Evolutionary conservation across 768 basidiomycete species (phyloP), one percentile per base, ranked within the genome.

Genomic region (Rhizopogon salebrosus): DNA sequence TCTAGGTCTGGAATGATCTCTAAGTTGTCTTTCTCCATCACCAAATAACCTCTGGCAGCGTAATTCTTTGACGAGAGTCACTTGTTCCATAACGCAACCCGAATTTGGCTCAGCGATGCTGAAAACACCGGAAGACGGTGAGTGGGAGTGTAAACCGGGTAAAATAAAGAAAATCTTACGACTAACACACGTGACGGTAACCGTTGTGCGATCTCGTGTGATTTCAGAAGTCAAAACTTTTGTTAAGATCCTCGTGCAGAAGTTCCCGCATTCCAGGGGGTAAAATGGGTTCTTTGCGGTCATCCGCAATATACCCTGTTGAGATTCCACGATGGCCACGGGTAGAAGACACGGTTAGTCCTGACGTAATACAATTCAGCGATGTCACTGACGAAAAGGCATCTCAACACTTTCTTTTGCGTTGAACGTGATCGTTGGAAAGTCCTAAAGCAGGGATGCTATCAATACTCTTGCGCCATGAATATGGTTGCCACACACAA

Each of bases 371-470:
- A 31, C n/a, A 24, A 26, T 48, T 48, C 13, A 9, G 27, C 4
- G 9, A 42, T 48, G 1, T 29, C 20, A 80, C 89, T 64, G 60
- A 90, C 92, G 75, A 75, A 99, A 99, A 0, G 97, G 97, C 97
- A 99, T 99, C 71, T 98, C 93, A 5, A 98, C 92, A 40, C 88
- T 89, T 67, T 99, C 97, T 60, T 83, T 85, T 4, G 80, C 66
- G 60, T 88, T 89, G 76, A 98, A 98, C 16, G 59, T 71, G 63
- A 99, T 95, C 0, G 93, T 95, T 0, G 97, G 97, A 67, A 83
- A 83, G 61, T 93, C 88, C 91, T 95, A 53, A 22, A n/a, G 42
- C 45, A 20, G 18, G 8, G 27, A 14, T 18, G 23, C 36, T 23
- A 22, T 35, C 14, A 35, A 23, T 8, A 1, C 6, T 35, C 4